Conservation (phyloP, 78 protist genomes). For the Dictyostelium brefeldianum region DNA sequence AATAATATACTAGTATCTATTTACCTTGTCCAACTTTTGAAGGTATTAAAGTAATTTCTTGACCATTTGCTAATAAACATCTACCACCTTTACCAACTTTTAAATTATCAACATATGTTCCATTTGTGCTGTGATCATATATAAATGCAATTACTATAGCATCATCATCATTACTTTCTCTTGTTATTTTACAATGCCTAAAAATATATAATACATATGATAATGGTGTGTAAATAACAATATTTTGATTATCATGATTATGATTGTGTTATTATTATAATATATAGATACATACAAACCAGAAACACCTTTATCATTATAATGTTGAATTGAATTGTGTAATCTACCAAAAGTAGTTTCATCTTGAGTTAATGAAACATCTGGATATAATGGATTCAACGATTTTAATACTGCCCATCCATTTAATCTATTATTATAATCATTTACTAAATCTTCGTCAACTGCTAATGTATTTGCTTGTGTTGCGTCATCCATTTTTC, state of each 20-base stretch:
- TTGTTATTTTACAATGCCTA: slow-evolving; percentile 62
- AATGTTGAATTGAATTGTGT: slow-evolving; percentile 26
- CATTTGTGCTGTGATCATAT: slow-evolving; percentile 61
- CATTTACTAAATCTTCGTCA: background rate
- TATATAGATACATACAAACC: slow-evolving; percentile 42
- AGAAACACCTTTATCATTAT: slow-evolving; percentile 56
- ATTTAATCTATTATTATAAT: background rate
- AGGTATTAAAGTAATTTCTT: slow-evolving; percentile 38
- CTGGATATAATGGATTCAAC: slow-evolving; percentile 52
- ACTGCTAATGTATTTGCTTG: slow-evolving; percentile 6
- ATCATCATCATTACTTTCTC: slow-evolving; percentile 27
- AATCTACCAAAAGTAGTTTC: slow-evolving; percentile 31
- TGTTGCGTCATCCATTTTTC: slow-evolving; percentile 33
- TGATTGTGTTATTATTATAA: background rate
- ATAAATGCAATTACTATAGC: slow-evolving; percentile 60
- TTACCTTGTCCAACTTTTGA: background rate
- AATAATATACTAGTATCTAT: background rate
- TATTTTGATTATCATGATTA: background rate
- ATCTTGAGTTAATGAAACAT: slow-evolving; percentile 6
- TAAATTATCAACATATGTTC: slow-evolving; percentile 72
- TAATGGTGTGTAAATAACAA: background rate
- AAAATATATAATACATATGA: background rate
- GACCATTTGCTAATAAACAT: slow-evolving; percentile 15
- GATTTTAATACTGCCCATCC: slow-evolving; percentile 76
- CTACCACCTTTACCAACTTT: slow-evolving; percentile 74